Evolutionary conservation across 331 rosid species (phyloP).

Genomic region (Malus hybrid): DNA sequence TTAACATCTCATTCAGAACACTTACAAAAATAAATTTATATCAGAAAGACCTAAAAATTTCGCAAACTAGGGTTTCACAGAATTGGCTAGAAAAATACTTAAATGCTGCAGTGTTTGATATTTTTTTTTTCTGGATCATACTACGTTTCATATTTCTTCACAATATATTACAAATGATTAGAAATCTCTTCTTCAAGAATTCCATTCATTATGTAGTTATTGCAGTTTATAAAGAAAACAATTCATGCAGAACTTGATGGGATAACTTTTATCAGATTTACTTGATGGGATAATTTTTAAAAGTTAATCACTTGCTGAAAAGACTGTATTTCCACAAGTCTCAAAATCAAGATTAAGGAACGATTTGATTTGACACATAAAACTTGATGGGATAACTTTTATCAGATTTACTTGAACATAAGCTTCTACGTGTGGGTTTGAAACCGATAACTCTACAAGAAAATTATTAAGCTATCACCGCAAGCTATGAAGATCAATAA

Average conservation of each 20-base stretch:
- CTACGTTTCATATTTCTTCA: not conserved
- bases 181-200: not conserved
- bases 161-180: not conserved
- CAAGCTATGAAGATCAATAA: not conserved
- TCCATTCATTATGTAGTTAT: not conserved
- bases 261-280: too few relatives aligned
- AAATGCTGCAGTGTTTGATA: not conserved
- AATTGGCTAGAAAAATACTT: not conserved
- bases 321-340: not conserved
- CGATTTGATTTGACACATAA: not conserved
- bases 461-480: not conserved
- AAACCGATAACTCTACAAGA: not conserved
- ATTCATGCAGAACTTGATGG: not conserved
- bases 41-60: not conserved
- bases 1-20: not conserved
- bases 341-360: not conserved
- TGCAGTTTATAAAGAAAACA: not conserved
- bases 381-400: not conserved
- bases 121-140: not conserved
- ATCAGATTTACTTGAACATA: not conserved
- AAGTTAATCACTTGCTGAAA: not conserved
- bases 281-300: not conserved
- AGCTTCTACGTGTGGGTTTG: not conserved
- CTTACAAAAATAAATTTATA: not conserved
- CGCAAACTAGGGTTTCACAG: not conserved